These are phyloP conservation scores for Colletotrichum noveboracense DNA, from an alignment of 2,329 filamentous ascomycete genomes.

Conservation along the genomic window DNA sequence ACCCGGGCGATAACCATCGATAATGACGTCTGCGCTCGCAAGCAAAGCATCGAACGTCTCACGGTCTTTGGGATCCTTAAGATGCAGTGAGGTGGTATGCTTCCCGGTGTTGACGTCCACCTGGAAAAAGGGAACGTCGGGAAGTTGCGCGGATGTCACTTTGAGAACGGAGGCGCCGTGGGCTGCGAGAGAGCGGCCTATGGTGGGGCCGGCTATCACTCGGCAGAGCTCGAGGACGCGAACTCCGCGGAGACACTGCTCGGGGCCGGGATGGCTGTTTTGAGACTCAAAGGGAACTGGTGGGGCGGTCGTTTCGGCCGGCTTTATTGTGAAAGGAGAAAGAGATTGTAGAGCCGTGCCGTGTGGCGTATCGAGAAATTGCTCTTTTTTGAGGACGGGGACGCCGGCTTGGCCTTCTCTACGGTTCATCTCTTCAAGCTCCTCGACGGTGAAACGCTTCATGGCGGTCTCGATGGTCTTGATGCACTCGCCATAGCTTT, in stretches of 20 bases:
- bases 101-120: conserved; percentile 70
- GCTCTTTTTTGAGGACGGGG: conserved; percentile 56
- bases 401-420: conserved; percentile 59
- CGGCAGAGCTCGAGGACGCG: conserved; percentile 72
- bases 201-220: conserved; percentile 71
- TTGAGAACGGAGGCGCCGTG: conserved; percentile 74
- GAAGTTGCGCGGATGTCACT: conserved; percentile 63
- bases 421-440: conserved; percentile 59
- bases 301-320: conserved; percentile 48
- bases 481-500: conserved; percentile 58
- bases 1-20: conserved; percentile 69
- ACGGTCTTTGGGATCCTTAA: conserved; percentile 54
- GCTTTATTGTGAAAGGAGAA: conserved; percentile 46
- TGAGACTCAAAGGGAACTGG: conserved; percentile 38
- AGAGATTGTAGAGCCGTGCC: conserved; percentile 38
- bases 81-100: conserved; percentile 62
- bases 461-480: conserved; percentile 59
- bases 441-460: conserved; percentile 50
- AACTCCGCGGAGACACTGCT: conserved; percentile 56
- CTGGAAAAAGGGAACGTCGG: conserved; percentile 69
- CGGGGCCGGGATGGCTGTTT: conserved; percentile 20
- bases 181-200: conserved; percentile 69
- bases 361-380: conserved; percentile 57
- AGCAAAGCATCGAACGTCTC: conserved; percentile 58
- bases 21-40: conserved; percentile 61